Evolutionary conservation across 495 filamentous ascomycete genomes (phyloP).

Genomic region (Bombardia bombarda): DNA sequence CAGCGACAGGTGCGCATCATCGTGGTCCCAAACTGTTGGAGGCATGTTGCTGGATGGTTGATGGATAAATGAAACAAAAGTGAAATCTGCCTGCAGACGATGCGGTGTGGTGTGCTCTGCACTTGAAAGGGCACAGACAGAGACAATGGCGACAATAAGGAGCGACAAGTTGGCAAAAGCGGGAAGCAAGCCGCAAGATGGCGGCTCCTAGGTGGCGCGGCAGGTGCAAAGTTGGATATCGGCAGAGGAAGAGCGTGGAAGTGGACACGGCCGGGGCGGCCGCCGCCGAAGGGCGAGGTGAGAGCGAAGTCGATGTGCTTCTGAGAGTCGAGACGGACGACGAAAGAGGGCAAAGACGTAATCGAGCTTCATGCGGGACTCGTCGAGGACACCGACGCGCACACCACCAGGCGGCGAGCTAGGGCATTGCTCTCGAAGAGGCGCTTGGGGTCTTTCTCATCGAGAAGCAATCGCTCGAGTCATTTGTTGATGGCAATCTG

Average conservation of each 20-base stretch:
- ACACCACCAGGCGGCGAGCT: conserved; percentile 99
- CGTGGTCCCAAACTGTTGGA: conserved; percentile 19
- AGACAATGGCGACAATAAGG: background rate
- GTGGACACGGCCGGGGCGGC: conserved; percentile 90
- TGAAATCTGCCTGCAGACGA: background rate
- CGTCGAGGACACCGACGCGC: conserved; percentile 98
- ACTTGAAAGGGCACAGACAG: no score
- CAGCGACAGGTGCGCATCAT: conserved; percentile 24
- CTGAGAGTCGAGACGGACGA: conserved; percentile 98
- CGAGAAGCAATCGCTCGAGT: no score
- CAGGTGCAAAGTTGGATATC: no score
- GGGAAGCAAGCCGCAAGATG: no score
- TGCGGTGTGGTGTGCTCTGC: no score
- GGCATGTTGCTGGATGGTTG: background rate
- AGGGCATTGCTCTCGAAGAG: conserved; percentile 99
- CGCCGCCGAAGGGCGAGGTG: conserved; percentile 94
- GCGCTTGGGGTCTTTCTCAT: conserved; percentile 99
- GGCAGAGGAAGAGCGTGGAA: no score
- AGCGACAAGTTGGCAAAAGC: no score
- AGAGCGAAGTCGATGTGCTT: conserved; percentile 99
- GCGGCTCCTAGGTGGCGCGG: no score
- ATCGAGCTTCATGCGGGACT: conserved; percentile 99
- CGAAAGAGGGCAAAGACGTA: conserved; percentile 98
- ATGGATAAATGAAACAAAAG: background rate
- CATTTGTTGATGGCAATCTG: no score